Conservation (phyloP, 2,329 filamentous ascomycete species). For the Hypoxylon sp. region DNA sequence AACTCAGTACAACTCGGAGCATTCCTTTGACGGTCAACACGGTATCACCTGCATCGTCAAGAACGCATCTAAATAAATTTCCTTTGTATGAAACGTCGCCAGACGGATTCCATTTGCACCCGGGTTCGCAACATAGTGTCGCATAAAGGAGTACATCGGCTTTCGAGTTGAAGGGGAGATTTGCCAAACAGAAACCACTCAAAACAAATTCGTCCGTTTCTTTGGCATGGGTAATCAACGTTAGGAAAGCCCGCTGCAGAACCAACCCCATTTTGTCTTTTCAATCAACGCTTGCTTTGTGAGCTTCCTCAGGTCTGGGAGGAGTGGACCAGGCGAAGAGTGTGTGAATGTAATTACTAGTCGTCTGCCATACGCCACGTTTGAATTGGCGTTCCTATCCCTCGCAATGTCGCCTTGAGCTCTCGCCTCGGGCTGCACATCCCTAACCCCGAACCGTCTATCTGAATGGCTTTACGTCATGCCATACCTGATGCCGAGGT, state of each 20-base stretch:
- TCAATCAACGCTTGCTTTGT: slow-evolving; percentile 12
- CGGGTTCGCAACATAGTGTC: slow-evolving; percentile 31
- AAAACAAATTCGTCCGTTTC: slow-evolving; percentile 2
- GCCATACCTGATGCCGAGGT: slow-evolving; percentile 16
- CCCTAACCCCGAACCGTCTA: not conserved
- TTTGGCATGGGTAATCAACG: slow-evolving; percentile 18
- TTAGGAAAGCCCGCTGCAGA: not conserved
- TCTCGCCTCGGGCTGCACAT: slow-evolving; percentile 10
- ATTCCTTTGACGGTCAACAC: slow-evolving; percentile 10
- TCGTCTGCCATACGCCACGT: slow-evolving; percentile 2
- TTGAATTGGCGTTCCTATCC: slow-evolving; percentile 15
- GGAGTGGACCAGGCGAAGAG: slow-evolving; percentile 7
- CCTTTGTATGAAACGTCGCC: slow-evolving; percentile 41
- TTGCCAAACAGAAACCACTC: slow-evolving; percentile 20
- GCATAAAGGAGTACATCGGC: slow-evolving; percentile 31
- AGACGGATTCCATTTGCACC: slow-evolving; percentile 30
- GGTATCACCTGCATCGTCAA: slow-evolving; percentile 14
- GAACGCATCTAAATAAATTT: slow-evolving; percentile 40
- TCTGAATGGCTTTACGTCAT: slow-evolving; percentile 6
- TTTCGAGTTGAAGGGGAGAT: slow-evolving; percentile 18
- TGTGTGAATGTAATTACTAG: slow-evolving; percentile 35
- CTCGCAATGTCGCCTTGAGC: not conserved
- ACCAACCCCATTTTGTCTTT: slow-evolving; percentile 32
- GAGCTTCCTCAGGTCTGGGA: slow-evolving; percentile 3
- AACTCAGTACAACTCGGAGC: not conserved